Evolutionary conservation across 352 stramenopile genomes (phyloP).

Genomic region (Blastocystis sp.): DNA sequence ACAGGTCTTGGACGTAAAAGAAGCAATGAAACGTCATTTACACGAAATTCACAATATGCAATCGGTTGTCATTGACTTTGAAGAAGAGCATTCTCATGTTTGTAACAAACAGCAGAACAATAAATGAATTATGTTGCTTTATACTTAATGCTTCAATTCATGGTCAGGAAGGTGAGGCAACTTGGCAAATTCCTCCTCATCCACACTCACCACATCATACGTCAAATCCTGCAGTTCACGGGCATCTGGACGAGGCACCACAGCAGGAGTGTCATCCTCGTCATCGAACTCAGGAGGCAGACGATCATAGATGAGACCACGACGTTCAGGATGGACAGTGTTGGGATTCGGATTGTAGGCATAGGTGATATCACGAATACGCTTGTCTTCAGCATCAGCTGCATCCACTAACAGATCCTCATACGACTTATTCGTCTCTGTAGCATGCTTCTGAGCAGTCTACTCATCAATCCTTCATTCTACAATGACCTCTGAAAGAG

Average conservation of each 20-base stretch:
- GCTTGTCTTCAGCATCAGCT: slow-evolving; percentile 17
- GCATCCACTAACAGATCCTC: slow-evolving; percentile 46
- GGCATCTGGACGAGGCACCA: slow-evolving; percentile 31
- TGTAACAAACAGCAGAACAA: slow-evolving; percentile 46
- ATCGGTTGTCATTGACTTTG: slow-evolving; percentile 26
- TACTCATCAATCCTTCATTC: neutral
- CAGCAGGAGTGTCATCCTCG: slow-evolving; percentile 1
- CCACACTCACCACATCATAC: slow-evolving; percentile 46
- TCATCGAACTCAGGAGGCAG: slow-evolving; percentile 52
- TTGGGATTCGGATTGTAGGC: slow-evolving; percentile 39
- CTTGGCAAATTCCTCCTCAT: slow-evolving; percentile 54
- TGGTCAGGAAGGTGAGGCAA: slow-evolving; percentile 35
- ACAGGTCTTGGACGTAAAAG: slow-evolving; percentile 10
- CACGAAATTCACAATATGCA: slow-evolving; percentile 49
- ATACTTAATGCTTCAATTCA: slow-evolving; percentile 41
- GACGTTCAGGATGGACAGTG: slow-evolving; percentile 39
- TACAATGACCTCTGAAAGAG: neutral
- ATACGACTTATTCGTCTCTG: slow-evolving; percentile 21
- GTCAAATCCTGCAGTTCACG: slow-evolving; percentile 15
- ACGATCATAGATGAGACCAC: slow-evolving; percentile 57
- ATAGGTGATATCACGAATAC: slow-evolving; percentile 37
- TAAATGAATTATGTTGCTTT: slow-evolving; percentile 54
- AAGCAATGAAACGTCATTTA: slow-evolving; percentile 27
- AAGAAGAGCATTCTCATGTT: neutral
- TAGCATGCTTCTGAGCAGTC: neutral